phyloP scores from a whole-genome alignment of 2,329 filamentous ascomycete genomes.

The Fusarium aywerte region DNA sequence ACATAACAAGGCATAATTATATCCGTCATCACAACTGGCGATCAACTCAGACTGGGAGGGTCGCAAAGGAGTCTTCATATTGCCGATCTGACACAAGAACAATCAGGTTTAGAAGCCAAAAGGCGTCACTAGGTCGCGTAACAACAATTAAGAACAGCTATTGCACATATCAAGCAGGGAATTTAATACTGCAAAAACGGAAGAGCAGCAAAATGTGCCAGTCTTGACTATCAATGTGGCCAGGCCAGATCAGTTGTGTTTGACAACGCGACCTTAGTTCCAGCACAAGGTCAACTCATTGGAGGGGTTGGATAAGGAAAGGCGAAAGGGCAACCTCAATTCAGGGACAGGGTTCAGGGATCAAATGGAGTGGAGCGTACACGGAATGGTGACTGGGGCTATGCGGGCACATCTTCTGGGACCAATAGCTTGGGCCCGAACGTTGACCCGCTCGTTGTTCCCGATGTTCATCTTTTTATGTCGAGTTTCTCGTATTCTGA shows the following conservation, averaged over 20 bases:
- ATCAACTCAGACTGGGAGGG: slow-evolving; percentile 5
- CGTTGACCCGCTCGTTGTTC: slow-evolving; percentile 29
- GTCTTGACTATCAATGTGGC: neutral
- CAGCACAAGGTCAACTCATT: slow-evolving; percentile 14
- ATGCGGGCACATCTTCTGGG: slow-evolving; percentile 15
- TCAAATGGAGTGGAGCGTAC: slow-evolving; percentile 26
- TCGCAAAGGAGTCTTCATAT: neutral
- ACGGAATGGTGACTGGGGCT: slow-evolving; percentile 29
- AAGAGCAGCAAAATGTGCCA: neutral
- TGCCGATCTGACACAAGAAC: slow-evolving; percentile 15
- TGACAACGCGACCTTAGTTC: slow-evolving; percentile 4
- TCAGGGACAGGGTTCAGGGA: slow-evolving; percentile 42
- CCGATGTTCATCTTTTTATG: slow-evolving; percentile 37
- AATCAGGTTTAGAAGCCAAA: slow-evolving; percentile 9
- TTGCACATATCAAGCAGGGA: neutral
- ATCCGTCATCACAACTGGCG: slow-evolving; percentile 4
- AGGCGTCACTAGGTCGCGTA: slow-evolving; percentile 11
- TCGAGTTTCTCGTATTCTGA: slow-evolving; percentile 41
- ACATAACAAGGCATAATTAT: slow-evolving; percentile 3
- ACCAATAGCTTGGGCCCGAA: slow-evolving; percentile 40
- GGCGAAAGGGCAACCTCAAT: slow-evolving; percentile 9
- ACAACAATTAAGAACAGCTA: neutral
- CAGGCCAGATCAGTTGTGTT: slow-evolving; percentile 1
- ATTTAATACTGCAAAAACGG: neutral
- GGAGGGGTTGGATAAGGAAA: slow-evolving; percentile 33